A percentile compares a stretch with the other conserved stretches of the same genome.
Evolutionary conservation across 192 early-diverging fungal genomes (phyloP).

Genomic region (Pecoramyces ruminantium): DNA sequence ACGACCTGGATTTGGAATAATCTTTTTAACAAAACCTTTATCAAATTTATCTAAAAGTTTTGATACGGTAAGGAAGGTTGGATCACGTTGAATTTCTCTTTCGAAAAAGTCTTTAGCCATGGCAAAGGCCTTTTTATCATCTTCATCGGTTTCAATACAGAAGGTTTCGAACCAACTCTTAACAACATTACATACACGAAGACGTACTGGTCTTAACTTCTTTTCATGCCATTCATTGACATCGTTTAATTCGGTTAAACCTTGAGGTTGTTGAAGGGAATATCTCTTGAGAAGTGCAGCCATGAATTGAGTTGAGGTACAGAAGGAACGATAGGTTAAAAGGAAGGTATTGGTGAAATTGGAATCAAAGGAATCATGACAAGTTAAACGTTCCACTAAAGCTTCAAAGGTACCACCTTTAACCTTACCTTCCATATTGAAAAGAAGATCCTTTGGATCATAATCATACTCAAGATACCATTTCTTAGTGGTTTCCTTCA

Average conservation of each 20-base stretch:
- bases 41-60: not conserved
- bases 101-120: constrained; percentile 18
- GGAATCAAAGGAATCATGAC: constrained; percentile 33
- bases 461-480: constrained; percentile 43
- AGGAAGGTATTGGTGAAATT: constrained; percentile 77
- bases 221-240: constrained; percentile 58
- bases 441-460: constrained; percentile 27
- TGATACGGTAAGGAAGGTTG: not conserved
- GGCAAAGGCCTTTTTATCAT: constrained; percentile 37
- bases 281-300: constrained; percentile 58
- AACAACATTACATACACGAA: constrained; percentile 81
- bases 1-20: not conserved
- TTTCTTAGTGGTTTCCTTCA: constrained; percentile 2
- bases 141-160: constrained; percentile 56
- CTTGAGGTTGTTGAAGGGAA: constrained; percentile 50
- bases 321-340: constrained; percentile 88
- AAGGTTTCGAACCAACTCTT: constrained; percentile 91
- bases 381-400: constrained; percentile 54
- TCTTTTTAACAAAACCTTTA: not conserved
- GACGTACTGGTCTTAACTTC: constrained; percentile 76
- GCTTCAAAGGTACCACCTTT: constrained; percentile 53
- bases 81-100: not conserved
- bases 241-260: constrained; percentile 36
- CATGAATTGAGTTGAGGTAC: constrained; percentile 58
- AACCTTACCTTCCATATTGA: constrained; percentile 50